Evolutionary conservation across 305 asterid species (phyloP), one percentile per base, ranked within the genome.

Genomic region (Ilex paraguariensis): DNA sequence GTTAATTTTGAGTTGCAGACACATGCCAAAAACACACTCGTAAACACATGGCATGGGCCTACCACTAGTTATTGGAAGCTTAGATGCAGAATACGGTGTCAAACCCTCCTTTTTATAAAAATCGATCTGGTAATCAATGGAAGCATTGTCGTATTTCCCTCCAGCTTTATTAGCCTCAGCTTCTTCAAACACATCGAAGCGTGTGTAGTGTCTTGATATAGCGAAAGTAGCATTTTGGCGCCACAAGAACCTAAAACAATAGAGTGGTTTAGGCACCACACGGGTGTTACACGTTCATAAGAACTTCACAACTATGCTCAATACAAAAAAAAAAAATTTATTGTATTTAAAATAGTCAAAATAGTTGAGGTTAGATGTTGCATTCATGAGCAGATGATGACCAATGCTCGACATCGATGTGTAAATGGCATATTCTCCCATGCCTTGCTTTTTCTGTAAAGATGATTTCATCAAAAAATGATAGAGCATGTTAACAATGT

Each of bases 11-110:
- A 31, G 62, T 52, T 13, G 33, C 31, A 60, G 67, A 66, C 14
- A 46, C 44, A 59, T 66, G 66, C 36, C n/a, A 30, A 70, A n/a
- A 69, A 56, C 33, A 39, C 60, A 66, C 51, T 65, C 60, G 56
- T 44, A 66, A 16, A 62, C 13, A 68, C 40, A 48, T 54, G 28
- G 56, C 60, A 73, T 33, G 57, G 66, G 54, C 74, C 31, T 77
- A 94, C 99, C 97, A 65, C 99, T 90, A 54, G 95, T 90, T 79
- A 93, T 86, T 13, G 96, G 97, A 78, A 94, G 97, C 79, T 94
- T 94, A 69, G 87, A 80, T 33, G 80, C 61, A 44, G 96, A 84
- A 75, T 94, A 90, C 15, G 83, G 90, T 64, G 95, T 90, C 77
- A 94, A 79, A 49, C 99, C 97, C 81, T 94, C 99, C 63, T 77